Percentiles rank a stretch among this genome's conserved stretches.
These are phyloP conservation scores for Dalbergia cultrata DNA, from an alignment of 306 rosid genomes.

Conservation along the genomic window DNA sequence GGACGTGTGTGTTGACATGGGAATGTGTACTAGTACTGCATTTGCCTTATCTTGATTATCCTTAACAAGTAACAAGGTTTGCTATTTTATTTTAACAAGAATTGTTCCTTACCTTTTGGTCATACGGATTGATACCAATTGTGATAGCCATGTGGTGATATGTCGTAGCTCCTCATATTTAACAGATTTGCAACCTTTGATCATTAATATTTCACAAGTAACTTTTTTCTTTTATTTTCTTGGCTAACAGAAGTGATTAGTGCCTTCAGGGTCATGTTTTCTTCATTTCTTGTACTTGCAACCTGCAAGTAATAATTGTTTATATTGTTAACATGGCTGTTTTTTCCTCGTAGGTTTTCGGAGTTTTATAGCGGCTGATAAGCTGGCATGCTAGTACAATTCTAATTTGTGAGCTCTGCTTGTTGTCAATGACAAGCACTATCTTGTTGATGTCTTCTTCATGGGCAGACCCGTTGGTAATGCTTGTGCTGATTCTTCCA, in stretches of 20 bases:
- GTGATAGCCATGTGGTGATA: neutral
- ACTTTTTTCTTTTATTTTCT: neutral
- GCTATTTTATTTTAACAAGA: neutral
- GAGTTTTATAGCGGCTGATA: neutral
- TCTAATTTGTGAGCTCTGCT: constrained; percentile 27
- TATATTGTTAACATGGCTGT: constrained; percentile 23
- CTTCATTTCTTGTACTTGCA: neutral
- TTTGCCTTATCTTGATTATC: neutral
- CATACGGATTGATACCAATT: constrained; percentile 16
- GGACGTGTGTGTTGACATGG: neutral
- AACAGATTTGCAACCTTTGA: neutral
- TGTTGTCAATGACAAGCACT: constrained; percentile 35
- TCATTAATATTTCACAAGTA: too few species aligned
- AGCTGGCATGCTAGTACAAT: constrained; percentile 15
- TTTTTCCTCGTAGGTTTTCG: constrained; percentile 16
- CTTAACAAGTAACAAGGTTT: neutral
- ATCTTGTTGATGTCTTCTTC: constrained; percentile 20
- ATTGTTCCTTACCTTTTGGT: neutral
- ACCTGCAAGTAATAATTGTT: neutral
- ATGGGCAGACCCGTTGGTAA: constrained; percentile 26
- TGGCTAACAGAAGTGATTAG: neutral
- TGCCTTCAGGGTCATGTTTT: neutral
- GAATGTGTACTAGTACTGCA: neutral
- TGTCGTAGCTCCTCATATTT: neutral
- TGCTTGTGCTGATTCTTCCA: constrained; percentile 34